A percentile compares a stretch with the other conserved stretches of the same genome.
phyloP scores from a whole-genome alignment of 108 stramenopile genomes.

The Pelagomonas calceolata region DNA sequence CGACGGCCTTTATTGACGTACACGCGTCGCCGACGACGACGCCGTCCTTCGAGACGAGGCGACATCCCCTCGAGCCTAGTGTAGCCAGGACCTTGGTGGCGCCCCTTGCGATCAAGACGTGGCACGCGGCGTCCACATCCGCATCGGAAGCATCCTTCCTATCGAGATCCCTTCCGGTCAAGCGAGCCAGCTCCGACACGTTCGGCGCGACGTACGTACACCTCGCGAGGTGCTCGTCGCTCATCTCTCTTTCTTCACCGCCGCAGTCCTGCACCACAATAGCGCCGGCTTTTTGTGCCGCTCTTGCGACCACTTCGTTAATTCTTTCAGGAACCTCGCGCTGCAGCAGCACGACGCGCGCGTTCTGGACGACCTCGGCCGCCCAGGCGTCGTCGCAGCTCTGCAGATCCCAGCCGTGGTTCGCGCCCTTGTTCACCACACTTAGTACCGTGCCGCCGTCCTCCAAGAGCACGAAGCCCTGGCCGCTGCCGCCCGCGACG shows the following conservation, averaged over 20 bases:
- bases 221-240: conserved; percentile 32
- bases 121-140: not conserved
- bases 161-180: no score
- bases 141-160: conserved; percentile 4
- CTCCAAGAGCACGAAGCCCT: not conserved
- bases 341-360: conserved; percentile 39
- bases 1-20: no score
- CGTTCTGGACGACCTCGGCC: not conserved
- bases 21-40: not conserved
- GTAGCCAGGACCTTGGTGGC: conserved; percentile 59
- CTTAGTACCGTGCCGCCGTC: not conserved
- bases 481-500: not conserved
- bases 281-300: conserved; percentile 5
- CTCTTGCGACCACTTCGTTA: conserved; percentile 51
- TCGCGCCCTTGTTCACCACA: not conserved
- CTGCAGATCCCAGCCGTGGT: not conserved
- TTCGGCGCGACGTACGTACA: conserved; percentile 66
- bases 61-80: conserved; percentile 45
- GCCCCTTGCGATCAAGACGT: conserved; percentile 36
- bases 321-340: conserved; percentile 61
- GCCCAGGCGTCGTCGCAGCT: not conserved
- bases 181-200: conserved; percentile 54
- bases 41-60: conserved; percentile 30
- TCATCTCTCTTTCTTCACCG: conserved; percentile 56
- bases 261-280: conserved; percentile 59